Base-by-base conservation (phyloP, 2,329 filamentous ascomycete genomes). In the Penicillium sp. region DNA sequence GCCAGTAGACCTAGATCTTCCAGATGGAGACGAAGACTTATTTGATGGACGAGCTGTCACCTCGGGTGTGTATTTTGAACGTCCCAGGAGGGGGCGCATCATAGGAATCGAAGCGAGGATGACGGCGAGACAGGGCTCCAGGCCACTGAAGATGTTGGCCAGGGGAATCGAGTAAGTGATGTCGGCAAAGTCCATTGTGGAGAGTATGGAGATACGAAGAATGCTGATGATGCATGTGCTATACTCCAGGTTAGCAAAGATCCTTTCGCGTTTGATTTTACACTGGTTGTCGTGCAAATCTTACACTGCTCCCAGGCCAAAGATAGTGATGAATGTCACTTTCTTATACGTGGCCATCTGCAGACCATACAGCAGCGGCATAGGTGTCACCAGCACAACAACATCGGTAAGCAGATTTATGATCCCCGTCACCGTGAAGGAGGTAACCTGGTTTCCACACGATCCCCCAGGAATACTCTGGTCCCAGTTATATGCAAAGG, bases 41-140 rank as follows among this genome's bases (percentile, higher is more conserved):
- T 19, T 29, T 10, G 55, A 35, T 13, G 43, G 47, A 6, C 19
- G 29, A 3, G 66, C 63, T 5, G 64, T 70, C 6, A 56, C 56
- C 2, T 63, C 61, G 1, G 65, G 54, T 1, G 59, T 58, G 40
- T 68, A 67, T 8, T 0, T 25, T 46, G 62, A 29, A 59, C 68
- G 27, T 61, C 55, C 71, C 4, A 80, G 65, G 8, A 80, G 67
- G 6, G 77, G 76, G 1, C 76, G 73, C 33, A 79, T 67, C 17
- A 77, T 69, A 0, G 77, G 76, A 21, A 79, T 66, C 54, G 75
- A 79, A n/a, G 74, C 72, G 13, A 76, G 62, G 8, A 71, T 71
- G 12, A 80, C 70, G 37, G 70, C 76, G 29, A 79, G 66, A 47
- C 66, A 73, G 19, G 75, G 76, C 61, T 79, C 77, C 19, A 77